Evolutionary conservation across 768 basidiomycete genomes (phyloP), one percentile per base, ranked within the genome.

Genomic region (Pleurotus tuoliensis): DNA sequence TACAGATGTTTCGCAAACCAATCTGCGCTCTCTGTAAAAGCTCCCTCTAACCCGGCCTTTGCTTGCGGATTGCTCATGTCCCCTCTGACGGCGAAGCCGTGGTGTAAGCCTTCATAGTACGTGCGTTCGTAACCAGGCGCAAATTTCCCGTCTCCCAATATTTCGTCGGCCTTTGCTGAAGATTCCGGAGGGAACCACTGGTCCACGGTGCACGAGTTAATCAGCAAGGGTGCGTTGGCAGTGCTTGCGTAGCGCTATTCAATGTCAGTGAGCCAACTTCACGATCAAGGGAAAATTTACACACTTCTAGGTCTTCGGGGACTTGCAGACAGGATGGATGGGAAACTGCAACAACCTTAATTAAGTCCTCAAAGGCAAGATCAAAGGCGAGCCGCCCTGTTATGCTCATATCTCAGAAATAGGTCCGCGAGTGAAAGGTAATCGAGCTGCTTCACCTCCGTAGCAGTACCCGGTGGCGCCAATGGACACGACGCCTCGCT

Each of bases 131-230:
- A 85, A 0, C 83, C 77, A 0, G 72, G 75, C 2, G 69, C 71
- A 58, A 76, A 79, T 47, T 76, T 75, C 0, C 73, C 73, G 11
- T 69, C 69, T 0, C 75, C 80, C 12, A 87, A 64, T 40, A 86
- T 71, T 49, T 71, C 63, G 55, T 84, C 82, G 2, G 83, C 82
- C 48, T 71, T 59, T 0, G 64, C 67, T 56, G 79, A 76, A 3
- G 72, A 52, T 43, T 78, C 78, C 1, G 38, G 49, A 5, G 83
- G 80, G 75, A 87, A 89, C 64, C 69, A 67, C 5, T 37, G 1
- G 66, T 87, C 85, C 30, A 64, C 40, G 37, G 78, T 73, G 70
- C 87, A 87, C 43, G 80, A 81, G 73, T 87, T 88, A 70, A 88
- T 84, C 39, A 90, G 75, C 22, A 89, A 73, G 18, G 87, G 84